A percentile compares a stretch with the other conserved stretches of the same genome.
These are phyloP conservation scores for Paratrimastix pyriformis DNA, from an alignment of 78 protist genomes.

Conservation along the genomic window DNA sequence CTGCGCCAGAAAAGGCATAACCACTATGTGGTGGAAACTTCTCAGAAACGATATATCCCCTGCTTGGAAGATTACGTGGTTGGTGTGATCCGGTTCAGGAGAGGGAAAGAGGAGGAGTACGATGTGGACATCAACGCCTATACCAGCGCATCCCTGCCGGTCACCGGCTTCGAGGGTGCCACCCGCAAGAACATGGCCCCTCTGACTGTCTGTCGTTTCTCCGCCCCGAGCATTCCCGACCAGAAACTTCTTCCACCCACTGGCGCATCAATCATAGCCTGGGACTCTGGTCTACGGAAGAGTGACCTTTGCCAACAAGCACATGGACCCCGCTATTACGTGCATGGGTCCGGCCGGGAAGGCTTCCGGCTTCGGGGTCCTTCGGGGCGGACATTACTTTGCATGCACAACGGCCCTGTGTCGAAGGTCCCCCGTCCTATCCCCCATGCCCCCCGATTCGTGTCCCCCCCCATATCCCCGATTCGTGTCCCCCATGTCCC, in stretches of 20 bases:
- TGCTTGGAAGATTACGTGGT: slow-evolving; percentile 51
- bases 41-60: slow-evolving; percentile 54
- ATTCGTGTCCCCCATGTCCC: background rate
- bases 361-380: slow-evolving; percentile 57
- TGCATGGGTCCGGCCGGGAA: slow-evolving; percentile 40
- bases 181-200: slow-evolving; percentile 52
- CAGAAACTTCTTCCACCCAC: background rate
- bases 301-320: slow-evolving; percentile 53
- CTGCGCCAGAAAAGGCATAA: slow-evolving; percentile 22
- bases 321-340: slow-evolving; percentile 63
- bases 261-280: background rate
- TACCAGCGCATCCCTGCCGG: slow-evolving; percentile 42
- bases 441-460: background rate
- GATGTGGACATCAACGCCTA: slow-evolving; percentile 53
- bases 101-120: slow-evolving; percentile 28
- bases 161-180: slow-evolving; percentile 64
- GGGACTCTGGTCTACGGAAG: slow-evolving; percentile 53
- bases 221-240: background rate
- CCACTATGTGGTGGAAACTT: slow-evolving; percentile 43
- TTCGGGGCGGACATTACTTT: slow-evolving; percentile 45
- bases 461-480: background rate
- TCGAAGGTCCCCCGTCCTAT: background rate
- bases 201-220: background rate
- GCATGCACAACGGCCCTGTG: slow-evolving; percentile 6
- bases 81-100: slow-evolving; percentile 47